These are phyloP conservation scores for Sabuloglossum arenarium DNA, from an alignment of 495 filamentous ascomycete species.

Conservation along the genomic window DNA sequence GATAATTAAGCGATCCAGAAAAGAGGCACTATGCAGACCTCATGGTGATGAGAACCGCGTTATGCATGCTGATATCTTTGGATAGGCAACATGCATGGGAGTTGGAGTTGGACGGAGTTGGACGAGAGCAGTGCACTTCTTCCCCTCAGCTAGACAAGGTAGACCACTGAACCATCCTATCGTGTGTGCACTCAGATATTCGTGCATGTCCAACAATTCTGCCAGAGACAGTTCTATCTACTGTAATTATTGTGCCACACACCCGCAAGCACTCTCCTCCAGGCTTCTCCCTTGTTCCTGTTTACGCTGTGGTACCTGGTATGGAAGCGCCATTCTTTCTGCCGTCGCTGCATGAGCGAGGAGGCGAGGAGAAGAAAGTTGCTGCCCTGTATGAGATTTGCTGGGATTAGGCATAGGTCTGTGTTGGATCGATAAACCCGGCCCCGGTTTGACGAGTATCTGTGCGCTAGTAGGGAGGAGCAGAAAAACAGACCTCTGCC, in stretches of 20 bases:
- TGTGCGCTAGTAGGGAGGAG: background rate
- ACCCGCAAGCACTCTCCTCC: no score
- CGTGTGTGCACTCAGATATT: no score
- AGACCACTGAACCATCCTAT: no score
- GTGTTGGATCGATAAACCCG: background rate
- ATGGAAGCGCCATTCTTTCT: background rate
- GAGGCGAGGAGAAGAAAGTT: background rate
- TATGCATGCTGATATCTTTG: background rate
- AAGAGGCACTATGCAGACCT: slow-evolving; percentile 12
- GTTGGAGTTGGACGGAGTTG: no score
- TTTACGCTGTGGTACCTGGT: background rate
- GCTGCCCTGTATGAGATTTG: no score
- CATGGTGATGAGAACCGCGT: slow-evolving; percentile 1
- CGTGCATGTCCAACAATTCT: no score
- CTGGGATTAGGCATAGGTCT: background rate
- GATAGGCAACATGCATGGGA: background rate
- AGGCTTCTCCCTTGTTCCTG: no score
- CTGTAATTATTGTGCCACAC: no score
- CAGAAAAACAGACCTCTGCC: background rate
- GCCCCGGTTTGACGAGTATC: background rate
- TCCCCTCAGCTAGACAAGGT: background rate
- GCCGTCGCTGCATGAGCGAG: background rate
- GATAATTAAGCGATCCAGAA: background rate
- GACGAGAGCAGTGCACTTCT: background rate
- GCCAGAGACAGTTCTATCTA: no score